phyloP scores from a whole-genome alignment of 495 filamentous ascomycete species.

The Trichodelitschia bisporula region DNA sequence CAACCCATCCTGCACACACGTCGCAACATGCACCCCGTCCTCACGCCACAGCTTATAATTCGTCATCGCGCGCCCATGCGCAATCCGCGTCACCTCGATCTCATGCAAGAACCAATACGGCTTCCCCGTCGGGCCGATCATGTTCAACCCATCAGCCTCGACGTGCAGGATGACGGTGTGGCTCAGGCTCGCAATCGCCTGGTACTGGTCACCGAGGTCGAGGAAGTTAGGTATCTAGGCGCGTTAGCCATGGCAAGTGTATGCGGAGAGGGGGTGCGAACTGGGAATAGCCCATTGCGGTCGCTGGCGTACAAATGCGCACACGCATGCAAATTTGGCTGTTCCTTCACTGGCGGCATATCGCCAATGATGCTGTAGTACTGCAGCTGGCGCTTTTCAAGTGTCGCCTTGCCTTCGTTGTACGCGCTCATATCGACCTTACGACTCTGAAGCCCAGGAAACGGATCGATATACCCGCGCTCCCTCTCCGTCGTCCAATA shows the following conservation, averaged over 20 bases:
- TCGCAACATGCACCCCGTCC: not conserved
- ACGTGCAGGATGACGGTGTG: conserved; percentile 1
- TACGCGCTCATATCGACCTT: conserved; percentile 1
- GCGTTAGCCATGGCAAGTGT: no score
- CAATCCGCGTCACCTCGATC: not conserved
- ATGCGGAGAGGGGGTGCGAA: no score
- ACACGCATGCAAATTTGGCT: not conserved
- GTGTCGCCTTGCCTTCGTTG: not conserved
- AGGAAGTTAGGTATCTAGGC: not conserved
- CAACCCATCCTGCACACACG: conserved; percentile 1
- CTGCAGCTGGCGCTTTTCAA: not conserved
- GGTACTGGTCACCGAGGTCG: not conserved
- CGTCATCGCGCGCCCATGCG: not conserved
- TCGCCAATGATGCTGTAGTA: not conserved
- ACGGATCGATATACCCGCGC: no score
- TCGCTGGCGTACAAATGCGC: not conserved
- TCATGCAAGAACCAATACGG: conserved; percentile 1
- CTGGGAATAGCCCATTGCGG: not conserved
- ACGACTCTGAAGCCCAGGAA: not conserved
- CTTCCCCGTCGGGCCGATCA: not conserved
- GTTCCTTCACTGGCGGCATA: not conserved
- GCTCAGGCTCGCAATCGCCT: not conserved
- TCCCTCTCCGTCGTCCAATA: no score
- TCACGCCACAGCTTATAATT: not conserved
- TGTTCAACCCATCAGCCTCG: not conserved